Evolutionary conservation across 768 basidiomycete genomes (phyloP).

Genomic region (Leucocoprinus leucothites): DNA sequence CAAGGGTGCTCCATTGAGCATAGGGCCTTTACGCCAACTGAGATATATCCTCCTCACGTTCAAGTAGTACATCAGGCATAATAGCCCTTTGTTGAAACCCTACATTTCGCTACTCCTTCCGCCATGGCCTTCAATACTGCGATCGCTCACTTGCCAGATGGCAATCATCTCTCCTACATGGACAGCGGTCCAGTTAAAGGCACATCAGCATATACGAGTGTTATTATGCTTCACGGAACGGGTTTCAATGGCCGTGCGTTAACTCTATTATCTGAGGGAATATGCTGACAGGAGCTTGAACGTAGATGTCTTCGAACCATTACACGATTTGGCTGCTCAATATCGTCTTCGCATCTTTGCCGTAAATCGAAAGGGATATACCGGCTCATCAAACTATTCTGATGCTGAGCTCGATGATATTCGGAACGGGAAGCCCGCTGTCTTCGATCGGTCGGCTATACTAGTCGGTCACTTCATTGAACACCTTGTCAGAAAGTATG

Average conservation of each 20-base stretch:
- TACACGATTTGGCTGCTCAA: slow-evolving; percentile 20
- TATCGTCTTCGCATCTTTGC: slow-evolving; percentile 26
- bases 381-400: slow-evolving; percentile 29
- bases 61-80: too few relatives aligned
- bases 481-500: slow-evolving; percentile 23
- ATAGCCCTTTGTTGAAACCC: too few relatives aligned
- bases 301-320: slow-evolving; percentile 18
- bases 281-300: too few relatives aligned
- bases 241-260: slow-evolving; percentile 31
- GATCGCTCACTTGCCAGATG: slow-evolving; percentile 20
- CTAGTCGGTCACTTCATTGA: slow-evolving; percentile 27
- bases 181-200: slow-evolving; percentile 30
- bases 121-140: background rate
- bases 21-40: too few relatives aligned
- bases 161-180: slow-evolving; percentile 26
- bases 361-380: slow-evolving; percentile 31
- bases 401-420: slow-evolving; percentile 30
- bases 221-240: slow-evolving; percentile 31
- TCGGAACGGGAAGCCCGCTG: slow-evolving; percentile 19
- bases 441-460: slow-evolving; percentile 24
- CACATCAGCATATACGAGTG: slow-evolving; percentile 31
- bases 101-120: background rate
- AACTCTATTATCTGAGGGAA: too few relatives aligned
- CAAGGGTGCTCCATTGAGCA: too few relatives aligned
- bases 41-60: too few relatives aligned